phyloP scores from a whole-genome alignment of 2,329 filamentous ascomycete genomes.

The Calonectria henricotiae region DNA sequence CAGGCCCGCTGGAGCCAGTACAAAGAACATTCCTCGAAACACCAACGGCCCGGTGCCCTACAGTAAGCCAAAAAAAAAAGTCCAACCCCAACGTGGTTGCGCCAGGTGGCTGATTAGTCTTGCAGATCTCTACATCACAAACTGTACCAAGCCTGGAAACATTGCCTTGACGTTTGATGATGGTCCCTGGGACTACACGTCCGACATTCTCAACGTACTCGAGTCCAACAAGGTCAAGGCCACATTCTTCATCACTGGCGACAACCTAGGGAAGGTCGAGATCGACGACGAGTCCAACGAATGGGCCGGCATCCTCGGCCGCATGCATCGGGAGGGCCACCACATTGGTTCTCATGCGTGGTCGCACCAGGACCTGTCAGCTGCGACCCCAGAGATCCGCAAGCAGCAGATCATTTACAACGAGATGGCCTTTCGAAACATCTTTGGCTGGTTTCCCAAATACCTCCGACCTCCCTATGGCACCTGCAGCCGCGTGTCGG shows the following conservation, averaged over 20 bases:
- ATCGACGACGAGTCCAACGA: constrained; percentile 60
- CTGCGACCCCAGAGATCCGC: constrained; percentile 55
- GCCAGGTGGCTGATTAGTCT: not conserved
- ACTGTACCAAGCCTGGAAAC: constrained; percentile 56
- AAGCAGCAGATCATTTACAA: constrained; percentile 62
- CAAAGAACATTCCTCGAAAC: not conserved
- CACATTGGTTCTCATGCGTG: constrained; percentile 73
- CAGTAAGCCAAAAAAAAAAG: not conserved
- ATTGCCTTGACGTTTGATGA: constrained; percentile 66
- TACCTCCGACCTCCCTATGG: constrained; percentile 66
- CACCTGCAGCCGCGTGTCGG: constrained; percentile 60
- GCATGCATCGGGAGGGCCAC: constrained; percentile 71
- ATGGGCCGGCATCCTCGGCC: constrained; percentile 59
- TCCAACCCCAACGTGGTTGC: not conserved
- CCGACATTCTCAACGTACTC: constrained; percentile 60
- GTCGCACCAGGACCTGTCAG: constrained; percentile 63
- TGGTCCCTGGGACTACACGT: constrained; percentile 63
- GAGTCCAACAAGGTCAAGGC: constrained; percentile 57
- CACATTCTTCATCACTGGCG: constrained; percentile 59
- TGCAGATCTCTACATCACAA: constrained; percentile 58
- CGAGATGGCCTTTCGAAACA: constrained; percentile 62
- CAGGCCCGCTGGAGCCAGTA: not conserved
- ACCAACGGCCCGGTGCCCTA: not conserved
- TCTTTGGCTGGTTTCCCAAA: constrained; percentile 61
- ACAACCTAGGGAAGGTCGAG: constrained; percentile 60